Evolutionary conservation across 345 rosid genomes (phyloP).

Genomic region (Triadica sebifera): DNA sequence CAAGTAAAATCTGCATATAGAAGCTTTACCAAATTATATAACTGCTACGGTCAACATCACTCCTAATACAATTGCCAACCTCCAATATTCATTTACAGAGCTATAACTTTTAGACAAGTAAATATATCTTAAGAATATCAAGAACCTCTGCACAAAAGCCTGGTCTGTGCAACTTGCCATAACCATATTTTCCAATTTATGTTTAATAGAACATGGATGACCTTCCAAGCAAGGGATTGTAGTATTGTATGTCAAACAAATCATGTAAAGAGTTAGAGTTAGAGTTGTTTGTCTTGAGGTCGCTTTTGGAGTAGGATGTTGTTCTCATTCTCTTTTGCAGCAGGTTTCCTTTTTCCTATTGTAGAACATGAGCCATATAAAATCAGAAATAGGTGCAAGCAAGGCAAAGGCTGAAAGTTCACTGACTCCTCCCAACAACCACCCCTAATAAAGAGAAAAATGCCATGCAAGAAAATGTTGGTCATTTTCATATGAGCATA

Average conservation of each 20-base stretch:
- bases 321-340: not conserved
- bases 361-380: not conserved
- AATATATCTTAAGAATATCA: not conserved
- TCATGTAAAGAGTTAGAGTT: not conserved
- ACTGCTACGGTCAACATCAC: not conserved
- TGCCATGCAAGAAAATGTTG: too few species aligned
- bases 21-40: not conserved
- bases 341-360: not conserved
- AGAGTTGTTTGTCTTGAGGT: not conserved
- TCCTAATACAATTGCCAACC: not conserved
- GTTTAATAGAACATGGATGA: not conserved
- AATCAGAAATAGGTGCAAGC: not conserved
- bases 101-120: not conserved
- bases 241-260: not conserved
- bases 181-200: not conserved
- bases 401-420: not conserved
- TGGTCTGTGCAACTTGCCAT: not conserved
- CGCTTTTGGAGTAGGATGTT: not conserved
- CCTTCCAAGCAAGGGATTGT: not conserved
- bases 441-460: too few species aligned
- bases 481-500: too few species aligned
- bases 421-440: too few species aligned
- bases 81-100: not conserved
- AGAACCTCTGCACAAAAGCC: not conserved
- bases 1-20: not conserved